Evolutionary conservation across 345 rosid genomes (phyloP), one percentile per base, ranked within the genome.

Genomic region (Leavenworthia alabamica): DNA sequence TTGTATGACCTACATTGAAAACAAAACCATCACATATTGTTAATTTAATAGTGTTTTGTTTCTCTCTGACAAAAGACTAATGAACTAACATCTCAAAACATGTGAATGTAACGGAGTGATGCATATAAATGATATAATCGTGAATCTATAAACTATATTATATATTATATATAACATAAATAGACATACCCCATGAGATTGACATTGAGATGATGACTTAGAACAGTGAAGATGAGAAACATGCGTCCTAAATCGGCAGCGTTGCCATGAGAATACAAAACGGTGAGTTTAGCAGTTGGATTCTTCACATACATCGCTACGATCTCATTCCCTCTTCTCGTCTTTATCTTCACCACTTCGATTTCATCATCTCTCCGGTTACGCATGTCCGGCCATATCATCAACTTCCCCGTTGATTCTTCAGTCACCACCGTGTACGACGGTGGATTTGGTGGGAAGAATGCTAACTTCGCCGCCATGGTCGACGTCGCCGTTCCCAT

Each of bases 361-460:
- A 85, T 85, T 67, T 79, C 72, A 8, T 84, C 88, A 54, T 84
- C 86, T 62, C 83, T 76, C 49, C 57, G 79, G 31, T 73, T 75
- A 24, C 68, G 77, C 52, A 68, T 73, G 59, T 70, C 80, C 44
- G 70, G 48, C 27, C 81, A 71, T 72, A 86, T 62, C 71, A 69
- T 73, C 74, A 82, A 73, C 60, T 76, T 83, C 66, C 86, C 90
- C 12, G 83, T 83, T 6, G 75, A 51, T 50, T 81, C 82, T 7
- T 89, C 95, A 20, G 40, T 69, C 27, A 46, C 32, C 54, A 92
- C 29, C 48, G 48, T 62, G 70, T 92, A 92, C 36, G 98, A 80
- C 43, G 98, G 98, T 14, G 95, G 96, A 40, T 58, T 75, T 56
- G 98, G 98, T n/a, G 98, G 98, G 70, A 76, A 89, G 75, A 88